Percentiles rank a stretch among this genome's conserved stretches.
These are phyloP conservation scores for Ogataea paradorogensis DNA, from an alignment of 805 yeast genomes.

Conservation along the genomic window DNA sequence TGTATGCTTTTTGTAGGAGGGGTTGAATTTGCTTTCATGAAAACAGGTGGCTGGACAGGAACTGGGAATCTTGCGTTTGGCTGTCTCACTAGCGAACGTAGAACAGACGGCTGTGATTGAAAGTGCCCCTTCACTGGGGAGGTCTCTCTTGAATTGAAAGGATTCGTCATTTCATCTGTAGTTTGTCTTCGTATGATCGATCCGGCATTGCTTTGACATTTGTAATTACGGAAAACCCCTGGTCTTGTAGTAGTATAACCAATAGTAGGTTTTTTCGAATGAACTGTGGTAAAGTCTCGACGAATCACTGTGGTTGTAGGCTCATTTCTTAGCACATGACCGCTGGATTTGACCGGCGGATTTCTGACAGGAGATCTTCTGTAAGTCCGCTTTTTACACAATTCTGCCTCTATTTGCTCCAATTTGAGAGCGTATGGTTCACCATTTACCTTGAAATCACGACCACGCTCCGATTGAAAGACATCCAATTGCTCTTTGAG, in stretches of 20 bases:
- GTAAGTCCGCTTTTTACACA: constrained; percentile 12
- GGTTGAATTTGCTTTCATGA: constrained; percentile 1
- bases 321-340: not conserved
- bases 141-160: constrained; percentile 25
- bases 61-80: not conserved
- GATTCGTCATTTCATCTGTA: constrained; percentile 23
- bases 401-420: constrained; percentile 22
- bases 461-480: constrained; percentile 44
- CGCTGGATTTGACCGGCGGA: not conserved
- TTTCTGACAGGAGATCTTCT: constrained; percentile 18
- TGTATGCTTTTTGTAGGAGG: constrained; percentile 3
- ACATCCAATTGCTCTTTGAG: constrained; percentile 45
- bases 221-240: not conserved
- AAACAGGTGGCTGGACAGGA: constrained; percentile 19
- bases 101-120: not conserved
- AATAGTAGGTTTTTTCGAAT: constrained; percentile 5
- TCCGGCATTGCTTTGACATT: constrained; percentile 10
- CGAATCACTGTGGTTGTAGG: not conserved
- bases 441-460: constrained; percentile 45
- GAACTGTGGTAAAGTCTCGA: not conserved
- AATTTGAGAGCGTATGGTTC: constrained; percentile 40
- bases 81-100: not conserved
- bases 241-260: constrained; percentile 3
- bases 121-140: constrained; percentile 17
- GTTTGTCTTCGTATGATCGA: constrained; percentile 22